phyloP scores from a whole-genome alignment of 768 basidiomycete species.

The Leccinum imitatum region DNA sequence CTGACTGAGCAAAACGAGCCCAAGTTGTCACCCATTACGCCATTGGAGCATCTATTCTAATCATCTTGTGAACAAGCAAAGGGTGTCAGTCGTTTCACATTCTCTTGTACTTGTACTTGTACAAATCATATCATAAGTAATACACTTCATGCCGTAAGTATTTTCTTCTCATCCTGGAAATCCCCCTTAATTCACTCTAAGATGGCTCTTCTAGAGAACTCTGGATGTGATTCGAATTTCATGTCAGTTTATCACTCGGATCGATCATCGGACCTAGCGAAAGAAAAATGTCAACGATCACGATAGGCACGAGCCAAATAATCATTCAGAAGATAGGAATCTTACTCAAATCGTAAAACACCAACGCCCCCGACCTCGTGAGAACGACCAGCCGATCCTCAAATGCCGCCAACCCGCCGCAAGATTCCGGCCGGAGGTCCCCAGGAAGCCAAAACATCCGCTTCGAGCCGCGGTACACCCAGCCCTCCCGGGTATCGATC shows the following conservation, averaged over 20 bases:
- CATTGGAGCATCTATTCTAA: not conserved
- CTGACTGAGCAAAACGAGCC: not conserved
- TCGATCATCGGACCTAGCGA: slow-evolving; percentile 2
- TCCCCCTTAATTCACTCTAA: not conserved
- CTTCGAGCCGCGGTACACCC: slow-evolving; percentile 14
- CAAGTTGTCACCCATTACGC: not conserved
- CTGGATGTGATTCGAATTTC: not conserved
- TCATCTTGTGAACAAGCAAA: not conserved
- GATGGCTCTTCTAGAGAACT: not conserved
- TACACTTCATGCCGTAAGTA: not conserved
- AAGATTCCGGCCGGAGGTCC: slow-evolving; percentile 11
- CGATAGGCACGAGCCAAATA: not conserved
- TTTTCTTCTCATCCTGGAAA: not conserved
- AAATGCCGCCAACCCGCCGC: slow-evolving; percentile 10
- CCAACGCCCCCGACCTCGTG: not conserved
- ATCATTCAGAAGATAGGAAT: not conserved
- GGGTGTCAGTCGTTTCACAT: not conserved
- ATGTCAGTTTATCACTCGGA: not conserved
- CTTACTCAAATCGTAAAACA: slow-evolving; percentile 20
- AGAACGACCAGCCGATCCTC: slow-evolving; percentile 13
- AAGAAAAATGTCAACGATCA: not conserved
- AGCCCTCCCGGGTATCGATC: slow-evolving; percentile 13
- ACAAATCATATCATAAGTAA: not conserved
- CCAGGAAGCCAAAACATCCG: slow-evolving; percentile 20
- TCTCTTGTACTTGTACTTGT: no score